A percentile compares a stretch with the other conserved stretches of the same genome.
phyloP scores from a whole-genome alignment of 352 stramenopile species.

The Phytophthora hybrid region DNA sequence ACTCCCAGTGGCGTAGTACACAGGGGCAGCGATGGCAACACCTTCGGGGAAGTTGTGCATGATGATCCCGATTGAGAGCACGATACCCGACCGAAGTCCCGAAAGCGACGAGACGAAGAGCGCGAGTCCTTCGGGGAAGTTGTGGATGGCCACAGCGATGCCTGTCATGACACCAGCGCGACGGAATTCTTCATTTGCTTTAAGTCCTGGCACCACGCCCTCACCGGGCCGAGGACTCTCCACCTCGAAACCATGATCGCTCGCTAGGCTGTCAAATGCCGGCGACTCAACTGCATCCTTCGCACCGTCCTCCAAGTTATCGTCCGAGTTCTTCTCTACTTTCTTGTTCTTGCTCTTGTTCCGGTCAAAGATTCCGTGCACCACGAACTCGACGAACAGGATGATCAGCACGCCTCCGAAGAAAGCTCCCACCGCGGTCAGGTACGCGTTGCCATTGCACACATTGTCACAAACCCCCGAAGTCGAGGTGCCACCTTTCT shows the following conservation, averaged over 20 bases:
- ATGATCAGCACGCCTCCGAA: constrained; percentile 71
- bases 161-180: constrained; percentile 93
- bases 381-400: constrained; percentile 71
- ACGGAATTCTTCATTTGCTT: constrained; percentile 64
- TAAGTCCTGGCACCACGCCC: constrained; percentile 11
- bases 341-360: constrained; percentile 26
- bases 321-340: not conserved
- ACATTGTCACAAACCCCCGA: constrained; percentile 63
- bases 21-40: constrained; percentile 94
- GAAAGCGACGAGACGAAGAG: constrained; percentile 95
- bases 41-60: constrained; percentile 98
- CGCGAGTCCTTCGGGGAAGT: constrained; percentile 97
- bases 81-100: constrained; percentile 89
- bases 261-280: constrained; percentile 4
- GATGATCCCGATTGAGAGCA: constrained; percentile 95
- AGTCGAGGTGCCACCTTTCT: constrained; percentile 45
- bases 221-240: not conserved
- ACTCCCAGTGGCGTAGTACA: constrained; percentile 97
- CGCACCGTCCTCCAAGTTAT: constrained; percentile 15
- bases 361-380: constrained; percentile 50
- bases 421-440: constrained; percentile 58
- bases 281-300: constrained; percentile 1
- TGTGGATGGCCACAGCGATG: constrained; percentile 96
- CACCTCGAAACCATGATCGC: not conserved
- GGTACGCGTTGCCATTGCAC: constrained; percentile 68